phyloP scores from a whole-genome alignment of 352 stramenopile genomes.

The Peronospora destructor region DNA sequence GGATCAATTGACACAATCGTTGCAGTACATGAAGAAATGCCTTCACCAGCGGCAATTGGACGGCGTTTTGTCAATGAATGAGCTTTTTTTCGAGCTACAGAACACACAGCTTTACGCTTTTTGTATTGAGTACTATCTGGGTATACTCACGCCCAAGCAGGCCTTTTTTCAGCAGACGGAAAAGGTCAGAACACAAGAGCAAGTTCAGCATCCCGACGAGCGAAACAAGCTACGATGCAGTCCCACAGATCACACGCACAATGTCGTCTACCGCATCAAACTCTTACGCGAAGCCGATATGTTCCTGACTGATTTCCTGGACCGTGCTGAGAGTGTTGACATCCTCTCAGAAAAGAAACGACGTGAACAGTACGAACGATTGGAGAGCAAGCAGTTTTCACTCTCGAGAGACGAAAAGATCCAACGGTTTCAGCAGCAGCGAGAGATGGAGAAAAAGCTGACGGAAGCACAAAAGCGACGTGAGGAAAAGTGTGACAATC shows the following conservation, averaged over 20 bases:
- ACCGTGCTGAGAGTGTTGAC: conserved; percentile 52
- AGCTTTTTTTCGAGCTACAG: conserved; percentile 74
- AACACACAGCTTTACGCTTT: conserved; percentile 79
- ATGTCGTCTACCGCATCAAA: conserved; percentile 55
- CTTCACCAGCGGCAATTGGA: conserved; percentile 55
- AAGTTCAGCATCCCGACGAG: conserved; percentile 7
- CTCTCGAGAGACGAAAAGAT: conserved; percentile 77
- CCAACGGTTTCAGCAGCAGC: conserved; percentile 69
- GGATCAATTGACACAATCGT: conserved; percentile 13
- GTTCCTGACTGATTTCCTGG: conserved; percentile 71
- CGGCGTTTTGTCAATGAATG: conserved; percentile 61
- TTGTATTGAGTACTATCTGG: conserved; percentile 76
- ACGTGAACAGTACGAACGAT: conserved; percentile 66
- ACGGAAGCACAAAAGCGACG: conserved; percentile 43
- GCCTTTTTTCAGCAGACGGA: conserved; percentile 48
- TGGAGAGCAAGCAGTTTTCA: conserved; percentile 59
- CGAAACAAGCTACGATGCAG: conserved; percentile 8
- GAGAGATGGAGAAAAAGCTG: conserved; percentile 69
- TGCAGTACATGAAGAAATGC: conserved; percentile 30
- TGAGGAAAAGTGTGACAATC: conserved; percentile 21
- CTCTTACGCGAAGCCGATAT: conserved; percentile 67
- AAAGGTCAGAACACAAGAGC: neutral
- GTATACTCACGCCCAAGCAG: conserved; percentile 68
- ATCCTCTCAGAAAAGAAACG: conserved; percentile 65
- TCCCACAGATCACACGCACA: conserved; percentile 46